Base-by-base conservation (phyloP, 2,329 filamentous ascomycete species). In the Neonectria sp. region DNA sequence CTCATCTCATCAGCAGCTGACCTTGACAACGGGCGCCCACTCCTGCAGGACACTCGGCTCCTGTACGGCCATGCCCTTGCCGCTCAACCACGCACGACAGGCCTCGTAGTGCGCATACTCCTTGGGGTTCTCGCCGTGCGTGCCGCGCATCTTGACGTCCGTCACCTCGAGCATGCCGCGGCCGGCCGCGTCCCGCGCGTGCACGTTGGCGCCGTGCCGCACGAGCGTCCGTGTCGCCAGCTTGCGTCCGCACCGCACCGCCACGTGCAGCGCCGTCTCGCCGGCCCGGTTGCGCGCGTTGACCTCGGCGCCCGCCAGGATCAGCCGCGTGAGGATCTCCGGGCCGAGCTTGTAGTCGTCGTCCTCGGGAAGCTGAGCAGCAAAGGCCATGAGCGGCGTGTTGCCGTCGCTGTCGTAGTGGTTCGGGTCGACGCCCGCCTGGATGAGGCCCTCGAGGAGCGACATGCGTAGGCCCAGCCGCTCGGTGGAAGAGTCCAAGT, bases 371-470 rank as follows among this genome's bases (percentile, higher is more conserved):
- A 87, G 81, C 56, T 88, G 81, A 0, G 82, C 79, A 12, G 85
- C 83, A 70, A 90, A 90, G 0, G 85, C 80, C 83, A 89, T 89
- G 15, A 90, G 82, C 1, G 86, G 86, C 0, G 88, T 89, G 72
- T 85, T 83, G 43, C 88, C 88, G 21, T 78, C 69, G 4, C 73
- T 74, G 76, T 89, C 86, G 75, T 88, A 87, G 62, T 88, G 86
- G 70, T 89, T 87, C 5, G 83, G 80, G 62, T 88, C 82, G 12
- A 87, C 83, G 1, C 79, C 75, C 1, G 79, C 77, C 1, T 61
- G 12, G 1, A 87, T 73, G 1, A 87, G 76, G 2, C 66, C 68
- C 5, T 60, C 48, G 7, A 80, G 70, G 6, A 78, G 62, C 3
- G 55, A 27, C 4, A 74, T 65, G 4, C 82, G 79, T 9, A 78